These are phyloP conservation scores for Galerina marginata DNA, from an alignment of 768 basidiomycete species.

Conservation along the genomic window DNA sequence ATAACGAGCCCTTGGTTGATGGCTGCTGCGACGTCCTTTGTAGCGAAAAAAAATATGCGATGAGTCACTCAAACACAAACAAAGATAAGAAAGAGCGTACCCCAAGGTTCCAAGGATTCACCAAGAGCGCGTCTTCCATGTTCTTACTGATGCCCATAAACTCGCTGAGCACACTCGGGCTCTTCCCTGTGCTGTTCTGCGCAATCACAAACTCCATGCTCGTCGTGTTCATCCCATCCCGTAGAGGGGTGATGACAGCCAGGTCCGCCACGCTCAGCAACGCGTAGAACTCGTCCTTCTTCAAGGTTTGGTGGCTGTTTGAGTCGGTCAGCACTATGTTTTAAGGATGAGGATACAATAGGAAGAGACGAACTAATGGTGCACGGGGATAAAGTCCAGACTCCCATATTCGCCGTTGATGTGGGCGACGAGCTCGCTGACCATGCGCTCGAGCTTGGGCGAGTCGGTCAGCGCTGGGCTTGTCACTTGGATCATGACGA, in stretches of 20 bases:
- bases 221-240: slow-evolving; percentile 99
- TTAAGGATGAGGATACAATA: background rate
- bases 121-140: slow-evolving; percentile 86
- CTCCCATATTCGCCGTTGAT: slow-evolving; percentile 97
- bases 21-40: slow-evolving; percentile 82
- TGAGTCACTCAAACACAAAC: background rate
- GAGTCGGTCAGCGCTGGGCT: slow-evolving; percentile 92
- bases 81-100: slow-evolving; percentile 46
- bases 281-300: slow-evolving; percentile 98
- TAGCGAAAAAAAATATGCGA: background rate
- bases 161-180: slow-evolving; percentile 91
- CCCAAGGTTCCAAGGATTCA: slow-evolving; percentile 96
- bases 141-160: slow-evolving; percentile 97
- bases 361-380: slow-evolving; percentile 82
- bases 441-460: slow-evolving; percentile 90
- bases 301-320: slow-evolving; percentile 92
- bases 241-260: slow-evolving; percentile 91
- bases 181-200: slow-evolving; percentile 82
- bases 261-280: slow-evolving; percentile 92
- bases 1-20: slow-evolving; percentile 90
- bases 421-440: slow-evolving; percentile 91
- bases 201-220: slow-evolving; percentile 98
- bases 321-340: background rate
- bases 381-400: slow-evolving; percentile 94
- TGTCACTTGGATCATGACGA: slow-evolving; percentile 90